Base-by-base conservation (phyloP, 2,329 filamentous ascomycete species). In the Coniella lustricola region DNA sequence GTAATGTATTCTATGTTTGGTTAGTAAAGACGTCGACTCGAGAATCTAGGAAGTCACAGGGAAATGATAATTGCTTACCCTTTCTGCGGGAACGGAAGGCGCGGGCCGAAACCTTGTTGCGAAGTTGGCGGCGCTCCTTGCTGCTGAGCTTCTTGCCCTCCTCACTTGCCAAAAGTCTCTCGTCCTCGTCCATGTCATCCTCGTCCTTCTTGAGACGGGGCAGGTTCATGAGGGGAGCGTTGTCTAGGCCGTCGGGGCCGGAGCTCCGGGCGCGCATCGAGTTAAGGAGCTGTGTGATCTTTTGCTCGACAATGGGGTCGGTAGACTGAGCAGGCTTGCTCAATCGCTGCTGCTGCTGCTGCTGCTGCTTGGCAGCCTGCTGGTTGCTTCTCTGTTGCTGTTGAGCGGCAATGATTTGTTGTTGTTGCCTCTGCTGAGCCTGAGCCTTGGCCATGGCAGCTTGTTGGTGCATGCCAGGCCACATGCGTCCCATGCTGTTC, bases 91-190 rank as follows among this genome's bases (percentile, higher is more conserved):
- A 96, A 49, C 93, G 86, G 82, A 98, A 98, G 44, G 91, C 91
- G 58, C 93, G 88, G 54, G 93, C 93, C 36, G 93, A 98, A 4
- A 98, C 93, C 72, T 98, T 98, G 79, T 98, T 98, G 55, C 93
- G 82, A n/a, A 98, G 78, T 68, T 97, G 93, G 57, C 93, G 84
- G 52, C 93, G 84, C 70, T 97, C 90, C 72, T 97, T 97, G 75
- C 89, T 95, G 69, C 84, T 93, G n/a, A 98, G 79, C 74, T 96
- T 96, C 83, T 98, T 98, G 60, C 91, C 93, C 70, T 96, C 91
- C 61, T 98, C 93, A 53, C 90, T 96, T n/a, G 89, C 89, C 18
- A 50, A 75, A 9, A 96, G 75, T 57, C 88, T 80, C 75, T 97
- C 93, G 60, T 97, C 93, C 66, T 96, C 91, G 59, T 98, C 93